Conservation (phyloP, 371 early-diverging fungal species). For the Vairimorpha ceranae region DNA sequence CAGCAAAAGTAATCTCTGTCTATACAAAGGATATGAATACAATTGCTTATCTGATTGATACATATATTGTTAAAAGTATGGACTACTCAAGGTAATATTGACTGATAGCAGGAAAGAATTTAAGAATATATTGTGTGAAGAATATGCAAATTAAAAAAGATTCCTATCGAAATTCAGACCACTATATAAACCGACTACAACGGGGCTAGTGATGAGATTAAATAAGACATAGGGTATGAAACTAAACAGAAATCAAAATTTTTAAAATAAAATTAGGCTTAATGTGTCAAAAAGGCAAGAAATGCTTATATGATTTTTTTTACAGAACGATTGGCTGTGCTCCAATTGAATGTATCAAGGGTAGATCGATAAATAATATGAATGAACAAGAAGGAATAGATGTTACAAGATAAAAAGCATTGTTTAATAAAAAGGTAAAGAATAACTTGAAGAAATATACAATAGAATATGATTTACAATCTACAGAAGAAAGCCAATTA, state of each 20-base stretch:
- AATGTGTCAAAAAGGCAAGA: background rate
- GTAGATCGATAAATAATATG: background rate
- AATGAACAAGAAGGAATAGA: conserved; percentile 8
- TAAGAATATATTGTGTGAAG: background rate
- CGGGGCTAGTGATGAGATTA: conserved; percentile 21
- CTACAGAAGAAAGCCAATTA: no score
- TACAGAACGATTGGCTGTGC: conserved; percentile 21
- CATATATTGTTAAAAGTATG: conserved; percentile 14
- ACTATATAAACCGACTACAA: conserved; percentile 12
- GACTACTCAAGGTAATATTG: background rate
- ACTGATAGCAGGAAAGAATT: conserved; percentile 24
- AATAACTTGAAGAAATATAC: no score
- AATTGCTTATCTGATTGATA: background rate
- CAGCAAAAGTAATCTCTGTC: conserved; percentile 17
- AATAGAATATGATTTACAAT: no score
- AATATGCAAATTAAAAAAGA: background rate
- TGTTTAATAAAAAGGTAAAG: no score
- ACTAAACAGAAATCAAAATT: conserved; percentile 11
- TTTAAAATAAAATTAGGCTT: conserved; percentile 3
- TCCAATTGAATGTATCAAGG: background rate
- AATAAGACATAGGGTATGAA: conserved; percentile 3
- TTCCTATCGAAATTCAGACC: background rate
- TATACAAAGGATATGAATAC: background rate
- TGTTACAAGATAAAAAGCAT: no score
- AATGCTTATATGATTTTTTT: background rate